Evolutionary conservation across 2,329 filamentous ascomycete species (phyloP), one percentile per base, ranked within the genome.

Genomic region (Ophiostoma sp.): DNA sequence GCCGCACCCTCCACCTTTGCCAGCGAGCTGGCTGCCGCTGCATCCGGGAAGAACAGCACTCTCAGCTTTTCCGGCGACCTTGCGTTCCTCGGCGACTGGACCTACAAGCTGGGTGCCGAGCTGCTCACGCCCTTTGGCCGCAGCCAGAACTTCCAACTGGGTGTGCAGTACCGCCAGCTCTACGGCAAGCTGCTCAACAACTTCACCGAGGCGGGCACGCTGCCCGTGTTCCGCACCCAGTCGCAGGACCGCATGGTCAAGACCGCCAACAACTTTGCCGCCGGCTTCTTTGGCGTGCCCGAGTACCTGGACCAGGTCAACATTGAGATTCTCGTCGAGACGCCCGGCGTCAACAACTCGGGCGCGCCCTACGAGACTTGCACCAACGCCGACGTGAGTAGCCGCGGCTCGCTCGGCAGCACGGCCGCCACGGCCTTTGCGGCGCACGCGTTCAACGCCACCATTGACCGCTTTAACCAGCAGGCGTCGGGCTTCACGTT

Each of bases 211-310:
- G 55, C 55, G 27, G 55, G 55, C 18, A 60, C 55, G 11, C 55
- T 60, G 27, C 55, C 55, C 55, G 55, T 60, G 27, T 60, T 60
- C 12, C 55, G 55, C 55, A 60, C 55, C 11, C n/a, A 60, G 55
- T 60, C 55, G 27, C 55, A 60, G 55, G 55, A 60, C 12, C 55
- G 55, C 55, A 60, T 60, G 55, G 55, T 60, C 55, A 60, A 60
- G 55, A 60, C 55, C 11, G 55, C 55, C 55, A 60, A 60, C 55
- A 60, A 60, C 55, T 60, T 60, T 38, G 55, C 55, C 27, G 55
- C 55, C 27, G 55, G 55, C 27, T 60, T 60, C 55, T 60, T 60
- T 18, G 55, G 55, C 16, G 55, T 60, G 27, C 55, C 55, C 27
- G 55, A 60, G 55, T 60, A 60, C 27, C 27, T 60, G 55, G 27